Percentiles rank a stretch among this genome's conserved stretches.
phyloP scores from a whole-genome alignment of 2,329 filamentous ascomycete species.

The Canariomyces notabilis region DNA sequence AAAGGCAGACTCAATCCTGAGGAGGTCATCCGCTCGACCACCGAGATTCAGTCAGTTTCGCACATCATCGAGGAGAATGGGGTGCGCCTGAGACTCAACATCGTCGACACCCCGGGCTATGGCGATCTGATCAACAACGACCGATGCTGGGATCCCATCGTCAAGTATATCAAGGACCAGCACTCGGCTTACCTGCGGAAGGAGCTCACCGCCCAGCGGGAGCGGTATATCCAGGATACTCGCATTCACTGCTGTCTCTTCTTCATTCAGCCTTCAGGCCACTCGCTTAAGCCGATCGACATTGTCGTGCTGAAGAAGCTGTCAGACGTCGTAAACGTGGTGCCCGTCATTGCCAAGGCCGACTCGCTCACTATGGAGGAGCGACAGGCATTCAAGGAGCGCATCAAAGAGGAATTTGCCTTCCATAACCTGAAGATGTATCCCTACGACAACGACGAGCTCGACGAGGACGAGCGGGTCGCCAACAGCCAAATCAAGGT shows the following conservation, averaged over 20 bases:
- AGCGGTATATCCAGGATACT: constrained; percentile 98
- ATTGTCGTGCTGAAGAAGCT: constrained; percentile 99
- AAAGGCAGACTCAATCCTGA: constrained; percentile 92
- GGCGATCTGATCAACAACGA: constrained; percentile 99
- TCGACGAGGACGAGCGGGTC: constrained; percentile 91
- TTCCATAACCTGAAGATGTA: constrained; percentile 99
- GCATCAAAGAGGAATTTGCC: constrained; percentile 98
- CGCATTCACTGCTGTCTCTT: constrained; percentile 99
- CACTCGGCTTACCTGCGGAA: constrained; percentile 98
- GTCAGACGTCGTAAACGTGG: constrained; percentile 97
- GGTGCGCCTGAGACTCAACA: constrained; percentile 94
- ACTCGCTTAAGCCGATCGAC: constrained; percentile 98
- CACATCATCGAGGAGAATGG: constrained; percentile 99
- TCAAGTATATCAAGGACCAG: constrained; percentile 99
- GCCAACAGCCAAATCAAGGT: constrained; percentile 97
- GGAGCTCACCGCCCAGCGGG: constrained; percentile 97
- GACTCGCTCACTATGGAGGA: constrained; percentile 95
- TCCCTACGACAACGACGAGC: constrained; percentile 98
- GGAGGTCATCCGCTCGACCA: constrained; percentile 90
- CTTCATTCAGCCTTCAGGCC: constrained; percentile 98
- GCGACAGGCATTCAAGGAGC: constrained; percentile 93
- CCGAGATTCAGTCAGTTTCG: constrained; percentile 95
- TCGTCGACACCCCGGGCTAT: constrained; percentile 97
- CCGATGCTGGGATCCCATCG: constrained; percentile 99
- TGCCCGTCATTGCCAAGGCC: constrained; percentile 97